Evolutionary conservation across 176 grass and related monocot genomes (phyloP), one percentile per base, ranked within the genome.

Genomic region (Tuctoria greenei): DNA sequence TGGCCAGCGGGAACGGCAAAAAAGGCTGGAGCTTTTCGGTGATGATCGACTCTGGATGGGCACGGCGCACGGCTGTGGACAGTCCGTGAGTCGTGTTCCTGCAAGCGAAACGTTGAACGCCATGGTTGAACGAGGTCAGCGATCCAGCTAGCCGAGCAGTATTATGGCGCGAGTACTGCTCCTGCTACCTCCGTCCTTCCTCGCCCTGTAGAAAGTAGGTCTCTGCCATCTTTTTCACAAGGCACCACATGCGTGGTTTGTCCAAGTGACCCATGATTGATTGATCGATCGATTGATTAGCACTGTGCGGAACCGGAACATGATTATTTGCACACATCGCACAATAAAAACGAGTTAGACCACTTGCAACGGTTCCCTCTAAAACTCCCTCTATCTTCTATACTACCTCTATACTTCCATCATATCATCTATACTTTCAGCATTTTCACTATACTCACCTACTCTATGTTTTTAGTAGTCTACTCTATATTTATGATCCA

Each of bases 181-280:
- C 18, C 9, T 3, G n/a, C n/a, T n/a, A n/a, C n/a, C n/a, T n/a
- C n/a, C n/a, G n/a, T 3, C 6, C 50, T 9, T 40, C 47, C 69
- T 54, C 46, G 46, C 20, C 10, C 18, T 28, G 42, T 50, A 42
- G 45, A 52, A 15, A 31, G 46, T 41, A 55, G 73, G 47, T 34
- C 35, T 24, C 61, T 73, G 61, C 18, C 59, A 67, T 61, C 61
- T 73, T 82, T 73, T 73, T 69, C 62, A 55, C 85, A 58, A 72
- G 67, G 4, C 61, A 45, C 79, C 85, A 83, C 85, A 88, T 83
- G 74, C n/a, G n/a, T n/a, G n/a, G 80, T 25, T 2, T 68, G 75
- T 68, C 69, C 74, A 69, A 61, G 80, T 87, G 66, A 66, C 61
- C 46, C 40, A 66, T 82, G 59, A 51, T 42, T 36, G 66, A 55